These are phyloP conservation scores for Cryptosporidium andersoni DNA, from an alignment of 169 alveolate species.

Conservation along the genomic window DNA sequence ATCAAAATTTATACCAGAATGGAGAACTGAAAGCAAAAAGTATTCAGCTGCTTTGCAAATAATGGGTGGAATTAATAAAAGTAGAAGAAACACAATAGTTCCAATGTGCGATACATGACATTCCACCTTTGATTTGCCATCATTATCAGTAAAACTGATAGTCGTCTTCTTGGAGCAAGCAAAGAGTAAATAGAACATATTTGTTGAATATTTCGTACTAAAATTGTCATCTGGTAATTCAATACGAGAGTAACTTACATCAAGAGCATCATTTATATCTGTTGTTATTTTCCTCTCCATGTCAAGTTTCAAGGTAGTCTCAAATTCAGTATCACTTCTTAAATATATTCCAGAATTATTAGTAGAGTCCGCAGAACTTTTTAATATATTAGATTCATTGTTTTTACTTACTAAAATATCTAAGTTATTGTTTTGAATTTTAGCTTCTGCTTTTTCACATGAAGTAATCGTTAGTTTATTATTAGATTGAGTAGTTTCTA, in stretches of 20 bases:
- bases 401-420: neutral
- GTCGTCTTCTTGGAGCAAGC: constrained; percentile 19
- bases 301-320: neutral
- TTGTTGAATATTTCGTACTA: constrained; percentile 28
- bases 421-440: neutral
- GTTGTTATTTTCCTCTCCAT: neutral
- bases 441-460: constrained; percentile 5
- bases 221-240: constrained; percentile 30
- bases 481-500: neutral
- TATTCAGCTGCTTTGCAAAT: constrained; percentile 25
- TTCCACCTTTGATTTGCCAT: neutral
- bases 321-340: neutral
- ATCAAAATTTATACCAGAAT: neutral
- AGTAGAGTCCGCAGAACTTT: neutral
- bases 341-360: neutral
- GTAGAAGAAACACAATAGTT: constrained; percentile 2
- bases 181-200: constrained; percentile 27
- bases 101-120: neutral
- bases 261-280: neutral
- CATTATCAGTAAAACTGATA: neutral
- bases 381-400: neutral
- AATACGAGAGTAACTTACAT: neutral
- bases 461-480: constrained; percentile 6
- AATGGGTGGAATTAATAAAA: constrained; percentile 24
- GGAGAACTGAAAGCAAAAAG: neutral